Percentiles rank a stretch among this genome's conserved stretches.
phyloP scores from a whole-genome alignment of 2,329 filamentous ascomycete species.

The Penicillium verrucosum region DNA sequence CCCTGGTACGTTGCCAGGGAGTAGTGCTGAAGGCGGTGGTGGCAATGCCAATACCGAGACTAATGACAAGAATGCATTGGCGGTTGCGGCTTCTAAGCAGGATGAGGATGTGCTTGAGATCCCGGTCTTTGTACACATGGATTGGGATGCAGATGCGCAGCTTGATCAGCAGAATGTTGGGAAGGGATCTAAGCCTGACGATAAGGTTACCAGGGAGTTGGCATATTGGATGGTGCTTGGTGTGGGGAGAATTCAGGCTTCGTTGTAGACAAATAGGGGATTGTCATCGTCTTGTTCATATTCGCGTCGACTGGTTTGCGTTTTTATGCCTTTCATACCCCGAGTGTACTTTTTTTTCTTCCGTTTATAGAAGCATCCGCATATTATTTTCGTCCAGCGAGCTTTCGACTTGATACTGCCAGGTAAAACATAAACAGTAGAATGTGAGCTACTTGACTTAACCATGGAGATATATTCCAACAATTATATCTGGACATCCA shows the following conservation, averaged over 20 bases:
- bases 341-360: not conserved
- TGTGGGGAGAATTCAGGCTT: conserved; percentile 67
- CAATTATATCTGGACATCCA: not conserved
- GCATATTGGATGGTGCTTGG: conserved; percentile 96
- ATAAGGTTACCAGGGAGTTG: conserved; percentile 76
- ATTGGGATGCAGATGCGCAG: conserved; percentile 71
- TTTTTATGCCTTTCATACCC: conserved; percentile 18
- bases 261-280: conserved; percentile 12
- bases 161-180: conserved; percentile 35
- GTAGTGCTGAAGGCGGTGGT: conserved; percentile 27
- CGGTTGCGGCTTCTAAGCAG: conserved; percentile 34
- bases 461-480: not conserved
- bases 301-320: conserved; percentile 1
- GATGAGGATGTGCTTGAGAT: conserved; percentile 76
- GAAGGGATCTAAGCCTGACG: conserved; percentile 56
- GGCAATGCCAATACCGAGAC: conserved; percentile 36
- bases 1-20: conserved; percentile 48
- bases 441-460: not conserved
- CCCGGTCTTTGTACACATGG: conserved; percentile 85
- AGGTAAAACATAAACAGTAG: no score
- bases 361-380: not conserved
- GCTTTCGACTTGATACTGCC: not conserved
- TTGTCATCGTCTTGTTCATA: not conserved
- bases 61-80: conserved; percentile 27
- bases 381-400: not conserved